Evolutionary conservation across 345 rosid species (phyloP).

Genomic region (Acer campestre): DNA sequence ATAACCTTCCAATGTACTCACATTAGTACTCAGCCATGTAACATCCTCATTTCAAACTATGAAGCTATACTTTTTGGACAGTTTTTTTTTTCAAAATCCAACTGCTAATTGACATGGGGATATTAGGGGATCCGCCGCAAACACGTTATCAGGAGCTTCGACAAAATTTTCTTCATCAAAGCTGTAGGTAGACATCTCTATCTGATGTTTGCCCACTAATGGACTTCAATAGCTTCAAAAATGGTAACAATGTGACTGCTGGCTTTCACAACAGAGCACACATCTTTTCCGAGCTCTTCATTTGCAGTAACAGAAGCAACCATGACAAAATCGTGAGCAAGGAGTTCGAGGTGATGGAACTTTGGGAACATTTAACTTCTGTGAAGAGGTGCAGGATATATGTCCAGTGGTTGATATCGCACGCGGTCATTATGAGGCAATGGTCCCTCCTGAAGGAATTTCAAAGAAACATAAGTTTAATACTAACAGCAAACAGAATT

Average conservation of each 20-base stretch:
- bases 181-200: neutral
- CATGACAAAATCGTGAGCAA: constrained; percentile 7
- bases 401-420: constrained; percentile 72
- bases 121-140: too few species aligned
- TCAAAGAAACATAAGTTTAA: constrained; percentile 12
- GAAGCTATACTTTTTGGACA: too few species aligned
- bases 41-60: neutral
- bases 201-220: neutral
- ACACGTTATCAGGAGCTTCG: neutral
- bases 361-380: constrained; percentile 39
- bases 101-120: too few species aligned
- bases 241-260: neutral
- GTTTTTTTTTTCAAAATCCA: too few species aligned
- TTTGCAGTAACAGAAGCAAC: neutral
- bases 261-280: neutral
- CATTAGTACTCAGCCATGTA: neutral
- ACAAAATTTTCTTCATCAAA: neutral
- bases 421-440: constrained; percentile 64
- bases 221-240: neutral
- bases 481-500: neutral
- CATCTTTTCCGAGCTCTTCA: neutral
- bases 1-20: neutral
- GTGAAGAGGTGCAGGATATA: constrained; percentile 84
- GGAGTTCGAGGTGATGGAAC: neutral
- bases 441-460: constrained; percentile 62